A percentile compares a stretch with the other conserved stretches of the same genome.
phyloP scores from a whole-genome alignment of 1,284 basidiomycete species.

The Coriolopsis trogii region DNA sequence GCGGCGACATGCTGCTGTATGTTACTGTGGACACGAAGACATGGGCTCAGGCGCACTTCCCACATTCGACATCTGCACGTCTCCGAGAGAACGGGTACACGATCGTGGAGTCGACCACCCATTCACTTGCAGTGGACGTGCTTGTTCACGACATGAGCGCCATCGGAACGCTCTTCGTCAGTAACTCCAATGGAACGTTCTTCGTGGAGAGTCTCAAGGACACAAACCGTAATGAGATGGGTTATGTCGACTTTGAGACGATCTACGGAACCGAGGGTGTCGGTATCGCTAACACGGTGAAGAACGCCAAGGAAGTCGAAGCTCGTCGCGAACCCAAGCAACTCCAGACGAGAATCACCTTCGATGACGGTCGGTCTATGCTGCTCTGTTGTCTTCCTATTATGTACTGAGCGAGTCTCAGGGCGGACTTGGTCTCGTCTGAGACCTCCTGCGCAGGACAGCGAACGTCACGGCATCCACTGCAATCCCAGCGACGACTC shows the following conservation, averaged over 20 bases:
- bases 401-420: slow-evolving; percentile 18
- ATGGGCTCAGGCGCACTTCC: slow-evolving; percentile 87
- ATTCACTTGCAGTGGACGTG: slow-evolving; percentile 94
- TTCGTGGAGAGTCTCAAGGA: slow-evolving; percentile 92
- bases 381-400: too few relatives aligned
- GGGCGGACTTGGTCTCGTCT: slow-evolving; percentile 80
- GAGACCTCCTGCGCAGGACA: slow-evolving; percentile 63
- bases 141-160: slow-evolving; percentile 72
- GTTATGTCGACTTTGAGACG: slow-evolving; percentile 94
- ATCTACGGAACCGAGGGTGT: slow-evolving; percentile 93
- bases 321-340: slow-evolving; percentile 65
- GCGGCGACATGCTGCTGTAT: slow-evolving; percentile 81
- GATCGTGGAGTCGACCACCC: slow-evolving; percentile 90
- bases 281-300: slow-evolving; percentile 87
- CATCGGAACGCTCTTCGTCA: slow-evolving; percentile 92
- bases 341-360: slow-evolving; percentile 82
- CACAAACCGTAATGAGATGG: slow-evolving; percentile 87
- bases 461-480: slow-evolving; percentile 58
- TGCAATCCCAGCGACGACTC: slow-evolving; percentile 65
- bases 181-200: slow-evolving; percentile 92
- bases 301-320: slow-evolving; percentile 83
- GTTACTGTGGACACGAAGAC: slow-evolving; percentile 80
- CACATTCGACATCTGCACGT: slow-evolving; percentile 79
- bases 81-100: slow-evolving; percentile 93
- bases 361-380: slow-evolving; percentile 75